phyloP scores from a whole-genome alignment of 139 green algal genomes.

The Tetraselmis striata region DNA sequence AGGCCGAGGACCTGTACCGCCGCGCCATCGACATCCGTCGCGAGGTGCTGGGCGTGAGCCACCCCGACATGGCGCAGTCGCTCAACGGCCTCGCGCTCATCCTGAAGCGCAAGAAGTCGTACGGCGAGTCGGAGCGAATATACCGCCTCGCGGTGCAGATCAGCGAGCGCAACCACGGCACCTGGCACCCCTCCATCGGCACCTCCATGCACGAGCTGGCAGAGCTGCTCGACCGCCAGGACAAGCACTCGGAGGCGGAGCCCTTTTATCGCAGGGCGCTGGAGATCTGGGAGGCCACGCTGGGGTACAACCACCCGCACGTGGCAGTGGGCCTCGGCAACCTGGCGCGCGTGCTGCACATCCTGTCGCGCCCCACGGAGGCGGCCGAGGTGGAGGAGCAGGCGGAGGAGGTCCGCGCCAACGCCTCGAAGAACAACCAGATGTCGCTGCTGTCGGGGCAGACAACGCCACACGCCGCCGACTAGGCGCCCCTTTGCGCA shows the following conservation, averaged over 20 bases:
- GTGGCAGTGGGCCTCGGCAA: not conserved
- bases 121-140: not conserved
- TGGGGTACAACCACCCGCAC: not conserved
- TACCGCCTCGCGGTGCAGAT: not conserved
- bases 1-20: not conserved
- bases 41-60: not conserved
- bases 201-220: not conserved
- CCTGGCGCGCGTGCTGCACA: not conserved
- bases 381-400: not conserved
- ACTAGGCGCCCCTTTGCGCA: too few relatives aligned
- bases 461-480: not conserved
- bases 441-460: not conserved
- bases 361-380: not conserved
- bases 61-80: constrained; percentile 3
- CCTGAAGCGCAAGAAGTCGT: not conserved
- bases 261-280: not conserved
- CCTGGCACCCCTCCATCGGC: not conserved
- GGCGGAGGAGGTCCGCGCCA: not conserved
- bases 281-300: not conserved
- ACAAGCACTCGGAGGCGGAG: not conserved
- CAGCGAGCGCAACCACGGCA: not conserved
- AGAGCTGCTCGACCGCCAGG: not conserved
- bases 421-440: not conserved
- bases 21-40: not conserved
- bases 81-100: not conserved